Evolutionary conservation across 2,329 filamentous ascomycete genomes (phyloP), one percentile per base, ranked within the genome.

Genomic region (Paracoccidioides lutzii): DNA sequence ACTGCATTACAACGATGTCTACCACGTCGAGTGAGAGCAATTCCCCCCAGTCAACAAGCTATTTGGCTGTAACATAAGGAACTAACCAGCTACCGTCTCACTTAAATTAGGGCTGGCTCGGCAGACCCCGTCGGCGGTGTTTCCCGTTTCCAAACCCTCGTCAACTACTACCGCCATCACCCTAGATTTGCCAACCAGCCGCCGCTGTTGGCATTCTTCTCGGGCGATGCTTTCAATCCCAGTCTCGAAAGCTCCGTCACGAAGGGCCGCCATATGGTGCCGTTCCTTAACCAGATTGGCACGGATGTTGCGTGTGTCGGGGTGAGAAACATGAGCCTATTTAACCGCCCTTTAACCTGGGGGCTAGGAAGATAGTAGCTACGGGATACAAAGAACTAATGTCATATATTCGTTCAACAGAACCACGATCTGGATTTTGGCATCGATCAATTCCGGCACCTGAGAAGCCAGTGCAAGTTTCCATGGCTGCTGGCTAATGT

Each of bases 401-500:
- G 3, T 28, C 38, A 28, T 33, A 60, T 51, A 57, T 61, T 56
- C 59, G 57, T 37, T 43, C 10, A 44, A 32, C 59, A 89, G 80
- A 95, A 95, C 67, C 90, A 95, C 69, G 90, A 95, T 67, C 81
- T 95, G 54, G 90, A 95, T 73, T 95, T 95, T 70, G 90, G 90
- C 10, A 85, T 94, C 43, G 78, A 79, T 55, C 89, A 95, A 67
- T 90, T 90, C 67, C 77, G 81, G 55, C 78, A 89, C 64, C 75
- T 95, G 51, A 78, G 84, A 4, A 75, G 76, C 38, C 83, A 88
- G 66, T 94, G 89, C 73, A 79, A 78, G 28, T 95, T 95, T 63
- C 90, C 90, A 3, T 95, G 90, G 90, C 79, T 95, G 1, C 78
- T 94, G 14, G 89, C 89, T 61, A 95, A 95, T 68, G 85, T 95